Conservation (phyloP, 768 basidiomycete genomes). For the Suillus cothurnatus region DNA sequence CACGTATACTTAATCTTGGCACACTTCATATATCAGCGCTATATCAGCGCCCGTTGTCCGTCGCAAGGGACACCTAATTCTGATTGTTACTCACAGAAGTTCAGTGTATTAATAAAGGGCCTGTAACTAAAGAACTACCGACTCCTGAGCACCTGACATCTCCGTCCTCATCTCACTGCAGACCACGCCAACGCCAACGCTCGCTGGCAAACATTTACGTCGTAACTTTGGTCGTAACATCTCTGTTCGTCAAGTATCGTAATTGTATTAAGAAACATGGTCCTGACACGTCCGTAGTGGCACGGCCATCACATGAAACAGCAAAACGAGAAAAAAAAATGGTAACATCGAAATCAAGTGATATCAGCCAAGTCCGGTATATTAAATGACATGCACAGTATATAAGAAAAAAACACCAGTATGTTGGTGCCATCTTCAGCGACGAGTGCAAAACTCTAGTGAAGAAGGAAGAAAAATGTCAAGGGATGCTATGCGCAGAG, state of each 20-base stretch:
- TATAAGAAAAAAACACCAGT: background rate
- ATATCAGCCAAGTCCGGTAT: background rate
- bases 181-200: background rate
- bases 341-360: background rate
- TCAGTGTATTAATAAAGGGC: background rate
- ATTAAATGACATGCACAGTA: background rate
- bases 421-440: background rate
- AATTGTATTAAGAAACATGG: background rate
- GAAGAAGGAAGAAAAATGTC: background rate
- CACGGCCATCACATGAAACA: background rate
- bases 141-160: background rate
- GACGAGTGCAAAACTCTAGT: background rate
- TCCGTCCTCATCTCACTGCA: too few species aligned
- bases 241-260: slow-evolving; percentile 1
- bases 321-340: background rate
- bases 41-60: too few species aligned
- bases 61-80: background rate
- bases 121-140: background rate
- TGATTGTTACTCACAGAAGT: background rate
- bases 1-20: background rate
- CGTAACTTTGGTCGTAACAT: background rate
- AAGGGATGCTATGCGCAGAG: background rate
- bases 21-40: background rate
- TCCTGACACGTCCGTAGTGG: background rate
- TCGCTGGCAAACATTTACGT: background rate